Evolutionary conservation across 768 basidiomycete genomes (phyloP).

Genomic region (Trametopsis cervina): DNA sequence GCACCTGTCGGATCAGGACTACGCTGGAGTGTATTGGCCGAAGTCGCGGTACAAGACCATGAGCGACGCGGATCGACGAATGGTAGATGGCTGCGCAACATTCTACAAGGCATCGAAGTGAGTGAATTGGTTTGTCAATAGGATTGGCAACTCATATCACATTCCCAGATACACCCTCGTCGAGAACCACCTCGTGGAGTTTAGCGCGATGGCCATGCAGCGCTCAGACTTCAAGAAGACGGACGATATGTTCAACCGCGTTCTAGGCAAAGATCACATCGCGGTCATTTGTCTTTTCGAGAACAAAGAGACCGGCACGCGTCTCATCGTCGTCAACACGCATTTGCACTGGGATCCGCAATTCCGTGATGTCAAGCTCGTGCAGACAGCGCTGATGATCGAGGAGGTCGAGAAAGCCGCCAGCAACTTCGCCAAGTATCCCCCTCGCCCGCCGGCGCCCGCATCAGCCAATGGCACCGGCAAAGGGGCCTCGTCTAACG

Average conservation of each 20-base stretch:
- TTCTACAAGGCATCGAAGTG: conserved; percentile 90
- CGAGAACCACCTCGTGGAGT: conserved; percentile 91
- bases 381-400: conserved; percentile 86
- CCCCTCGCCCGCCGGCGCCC: conserved; percentile 46
- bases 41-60: conserved; percentile 93
- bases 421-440: conserved; percentile 76
- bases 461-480: conserved; percentile 22
- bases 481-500: conserved; percentile 23
- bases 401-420: conserved; percentile 93
- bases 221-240: conserved; percentile 93
- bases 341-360: conserved; percentile 93
- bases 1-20: conserved; percentile 65
- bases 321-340: conserved; percentile 82
- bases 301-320: conserved; percentile 78
- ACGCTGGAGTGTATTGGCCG: conserved; percentile 88
- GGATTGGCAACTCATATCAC: not conserved
- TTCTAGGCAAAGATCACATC: conserved; percentile 91
- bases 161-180: conserved; percentile 76
- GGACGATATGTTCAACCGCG: conserved; percentile 99
- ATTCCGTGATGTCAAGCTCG: conserved; percentile 94
- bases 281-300: conserved; percentile 85
- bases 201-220: conserved; percentile 87
- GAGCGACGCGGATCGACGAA: conserved; percentile 75
- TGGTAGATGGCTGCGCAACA: conserved; percentile 94
- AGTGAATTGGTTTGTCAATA: conserved; percentile 25